These are phyloP conservation scores for Mucor plumbeus DNA, from an alignment of 371 early-diverging fungal species.

Conservation along the genomic window DNA sequence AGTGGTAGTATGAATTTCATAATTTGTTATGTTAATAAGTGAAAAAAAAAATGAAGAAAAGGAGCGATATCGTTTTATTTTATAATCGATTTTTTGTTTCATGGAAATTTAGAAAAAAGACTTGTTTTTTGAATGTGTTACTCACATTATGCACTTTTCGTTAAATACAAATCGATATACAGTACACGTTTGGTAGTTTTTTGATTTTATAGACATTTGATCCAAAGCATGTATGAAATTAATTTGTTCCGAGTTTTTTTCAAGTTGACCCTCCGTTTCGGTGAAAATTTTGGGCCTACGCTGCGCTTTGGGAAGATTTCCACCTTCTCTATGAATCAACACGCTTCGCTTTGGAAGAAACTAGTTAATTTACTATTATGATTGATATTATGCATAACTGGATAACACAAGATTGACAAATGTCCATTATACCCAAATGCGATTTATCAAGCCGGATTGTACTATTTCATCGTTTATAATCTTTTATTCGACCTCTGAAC, in stretches of 20 bases:
- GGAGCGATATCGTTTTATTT: not conserved
- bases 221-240: not conserved
- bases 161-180: not conserved
- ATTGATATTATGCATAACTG: not conserved
- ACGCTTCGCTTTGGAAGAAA: too few species aligned
- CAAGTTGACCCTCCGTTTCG: too few species aligned
- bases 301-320: too few species aligned
- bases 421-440: not conserved
- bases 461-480: not conserved
- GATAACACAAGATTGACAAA: not conserved
- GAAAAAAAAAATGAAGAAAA: constrained; percentile 9
- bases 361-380: not conserved
- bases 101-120: not conserved
- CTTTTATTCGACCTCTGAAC: not conserved
- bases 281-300: too few species aligned
- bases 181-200: not conserved
- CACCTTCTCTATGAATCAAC: too few species aligned
- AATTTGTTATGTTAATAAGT: not conserved
- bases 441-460: not conserved
- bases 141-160: not conserved
- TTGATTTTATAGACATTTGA: not conserved
- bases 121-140: not conserved
- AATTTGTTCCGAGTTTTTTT: too few species aligned
- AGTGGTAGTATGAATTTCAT: constrained; percentile 16
- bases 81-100: not conserved